Percentiles rank a stretch among this genome's conserved stretches.
Evolutionary conservation across 1,284 basidiomycete genomes (phyloP).

Genomic region (Coniophora puteana): DNA sequence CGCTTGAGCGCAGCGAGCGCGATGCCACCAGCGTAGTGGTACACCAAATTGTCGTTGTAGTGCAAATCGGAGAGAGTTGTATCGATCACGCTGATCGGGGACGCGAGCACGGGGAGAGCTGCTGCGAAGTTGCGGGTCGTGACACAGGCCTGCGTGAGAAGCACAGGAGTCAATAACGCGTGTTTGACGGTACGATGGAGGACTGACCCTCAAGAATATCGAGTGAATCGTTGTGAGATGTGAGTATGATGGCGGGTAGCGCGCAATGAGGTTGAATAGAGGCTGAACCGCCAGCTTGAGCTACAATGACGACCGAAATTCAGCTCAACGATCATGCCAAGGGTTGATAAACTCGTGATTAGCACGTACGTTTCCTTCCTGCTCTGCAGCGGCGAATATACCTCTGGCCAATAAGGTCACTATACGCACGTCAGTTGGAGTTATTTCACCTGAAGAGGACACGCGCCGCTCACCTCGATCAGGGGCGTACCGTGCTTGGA

Average conservation of each 20-base stretch:
- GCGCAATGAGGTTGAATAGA: slow-evolving; percentile 52
- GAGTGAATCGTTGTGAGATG: slow-evolving; percentile 70
- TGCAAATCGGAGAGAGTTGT: slow-evolving; percentile 49
- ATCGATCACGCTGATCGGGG: slow-evolving; percentile 58
- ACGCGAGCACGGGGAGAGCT: slow-evolving; percentile 53
- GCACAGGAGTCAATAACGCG: neutral
- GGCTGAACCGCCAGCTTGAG: slow-evolving; percentile 51
- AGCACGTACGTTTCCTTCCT: slow-evolving; percentile 38
- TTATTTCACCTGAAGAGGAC: neutral
- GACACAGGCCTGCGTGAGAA: slow-evolving; percentile 33
- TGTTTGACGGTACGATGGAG: slow-evolving; percentile 10
- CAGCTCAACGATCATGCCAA: slow-evolving; percentile 9
- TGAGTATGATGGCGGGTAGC: slow-evolving; percentile 53
- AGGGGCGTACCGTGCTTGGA: slow-evolving; percentile 58
- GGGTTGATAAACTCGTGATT: neutral
- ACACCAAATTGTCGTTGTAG: slow-evolving; percentile 73
- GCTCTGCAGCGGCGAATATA: slow-evolving; percentile 35
- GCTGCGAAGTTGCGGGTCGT: slow-evolving; percentile 46
- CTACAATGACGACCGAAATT: slow-evolving; percentile 30
- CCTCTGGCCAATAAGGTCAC: slow-evolving; percentile 49
- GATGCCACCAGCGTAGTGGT: slow-evolving; percentile 74
- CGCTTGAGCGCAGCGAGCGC: slow-evolving; percentile 56
- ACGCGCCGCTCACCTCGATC: slow-evolving; percentile 51
- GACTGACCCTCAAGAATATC: slow-evolving; percentile 46
- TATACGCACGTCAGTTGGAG: slow-evolving; percentile 16